phyloP scores from a whole-genome alignment of 2,329 filamentous ascomycete species.

The Blumeria hordei region DNA sequence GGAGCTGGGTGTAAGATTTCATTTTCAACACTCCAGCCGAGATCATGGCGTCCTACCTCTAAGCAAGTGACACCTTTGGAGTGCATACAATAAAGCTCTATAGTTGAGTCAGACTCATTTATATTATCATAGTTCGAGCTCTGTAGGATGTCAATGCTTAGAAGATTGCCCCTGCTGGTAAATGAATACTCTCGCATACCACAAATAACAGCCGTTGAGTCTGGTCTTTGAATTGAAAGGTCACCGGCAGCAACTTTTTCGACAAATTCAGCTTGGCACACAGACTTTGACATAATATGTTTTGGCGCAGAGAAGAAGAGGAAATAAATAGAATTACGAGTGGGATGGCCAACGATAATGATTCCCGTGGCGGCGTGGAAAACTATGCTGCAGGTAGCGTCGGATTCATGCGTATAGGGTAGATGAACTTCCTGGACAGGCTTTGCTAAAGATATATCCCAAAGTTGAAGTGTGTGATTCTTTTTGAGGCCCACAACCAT shows the following conservation, averaged over 20 bases:
- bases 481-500: slow-evolving; percentile 97
- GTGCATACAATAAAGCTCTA: slow-evolving; percentile 94
- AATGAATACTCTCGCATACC: slow-evolving; percentile 91
- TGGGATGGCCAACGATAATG: slow-evolving; percentile 85
- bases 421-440: slow-evolving; percentile 93
- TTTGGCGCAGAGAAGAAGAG: slow-evolving; percentile 83
- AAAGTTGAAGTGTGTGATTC: slow-evolving; percentile 93
- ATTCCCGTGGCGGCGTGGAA: slow-evolving; percentile 87
- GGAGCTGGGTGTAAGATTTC: slow-evolving; percentile 63
- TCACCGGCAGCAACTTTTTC: slow-evolving; percentile 53
- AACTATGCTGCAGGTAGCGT: slow-evolving; percentile 90
- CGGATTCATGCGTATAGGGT: slow-evolving; percentile 84
- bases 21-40: slow-evolving; percentile 79
- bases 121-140: slow-evolving; percentile 39
- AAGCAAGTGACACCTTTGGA: slow-evolving; percentile 89
- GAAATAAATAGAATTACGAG: slow-evolving; percentile 92
- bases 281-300: slow-evolving; percentile 53
- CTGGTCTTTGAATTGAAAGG: slow-evolving; percentile 51
- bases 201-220: slow-evolving; percentile 92
- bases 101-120: slow-evolving; percentile 46
- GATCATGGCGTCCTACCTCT: slow-evolving; percentile 62
- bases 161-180: slow-evolving; percentile 58
- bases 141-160: slow-evolving; percentile 73
- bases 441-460: slow-evolving; percentile 88
- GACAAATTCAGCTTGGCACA: slow-evolving; percentile 77